Conservation (phyloP, 2,329 filamentous ascomycete genomes). For the Aspergillus transmontanensis region DNA sequence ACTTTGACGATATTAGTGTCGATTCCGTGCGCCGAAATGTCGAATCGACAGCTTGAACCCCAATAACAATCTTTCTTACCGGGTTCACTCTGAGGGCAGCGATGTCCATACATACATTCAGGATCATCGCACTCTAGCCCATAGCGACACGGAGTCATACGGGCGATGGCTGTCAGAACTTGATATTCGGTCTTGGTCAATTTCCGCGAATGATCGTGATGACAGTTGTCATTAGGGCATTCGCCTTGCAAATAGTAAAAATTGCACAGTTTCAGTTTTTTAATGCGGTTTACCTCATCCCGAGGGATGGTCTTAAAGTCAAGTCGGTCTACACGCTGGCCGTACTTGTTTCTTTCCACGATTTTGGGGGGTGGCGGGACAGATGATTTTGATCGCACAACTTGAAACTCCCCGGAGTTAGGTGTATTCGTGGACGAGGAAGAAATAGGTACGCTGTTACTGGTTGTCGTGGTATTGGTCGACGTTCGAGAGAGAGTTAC, state of each 20-base stretch:
- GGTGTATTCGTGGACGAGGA: conserved; percentile 40
- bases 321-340: conserved; percentile 61
- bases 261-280: conserved; percentile 66
- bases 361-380: conserved; percentile 31
- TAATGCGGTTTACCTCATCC: conserved; percentile 60
- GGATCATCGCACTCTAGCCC: conserved; percentile 60
- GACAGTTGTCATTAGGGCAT: conserved; percentile 59
- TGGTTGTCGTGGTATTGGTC: conserved; percentile 43
- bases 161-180: conserved; percentile 60
- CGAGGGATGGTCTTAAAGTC: conserved; percentile 55
- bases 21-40: conserved; percentile 59
- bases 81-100: conserved; percentile 58
- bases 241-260: conserved; percentile 61
- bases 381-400: conserved; percentile 40
- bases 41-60: conserved; percentile 61
- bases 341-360: conserved; percentile 60
- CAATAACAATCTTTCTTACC: conserved; percentile 60
- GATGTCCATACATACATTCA: conserved; percentile 66
- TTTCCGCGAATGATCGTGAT: conserved; percentile 57
- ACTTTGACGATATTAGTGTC: conserved; percentile 60
- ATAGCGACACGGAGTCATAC: conserved; percentile 64
- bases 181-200: conserved; percentile 56
- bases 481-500: conserved; percentile 39
- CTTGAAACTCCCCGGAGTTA: conserved; percentile 42
- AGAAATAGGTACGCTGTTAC: conserved; percentile 36